Base-by-base conservation (phyloP, 2,329 filamentous ascomycete species). In the Fusarium floridanum region DNA sequence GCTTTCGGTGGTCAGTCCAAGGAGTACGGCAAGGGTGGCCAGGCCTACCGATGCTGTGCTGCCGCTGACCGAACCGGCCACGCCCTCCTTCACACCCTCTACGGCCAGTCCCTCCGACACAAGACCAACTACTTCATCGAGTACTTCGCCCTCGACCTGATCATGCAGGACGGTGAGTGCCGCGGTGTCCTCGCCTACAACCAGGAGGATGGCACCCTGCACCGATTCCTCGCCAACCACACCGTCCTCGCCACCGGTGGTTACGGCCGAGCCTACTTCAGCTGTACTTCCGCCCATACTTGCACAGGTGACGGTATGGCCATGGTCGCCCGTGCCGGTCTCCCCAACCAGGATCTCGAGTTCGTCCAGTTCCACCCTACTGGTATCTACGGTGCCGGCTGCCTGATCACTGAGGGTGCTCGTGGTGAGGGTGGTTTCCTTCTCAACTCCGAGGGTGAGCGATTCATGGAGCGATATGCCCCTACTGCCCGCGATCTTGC, bases 51-150 rank as follows among this genome's bases (percentile, higher is more conserved):
- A 86, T 97, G 95, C 90, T 97, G 95, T 84, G 96, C 95, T 84
- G 97, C 95, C 71, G 97, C 96, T 78, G 97, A 99, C 84, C 91
- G 96, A 89, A 98, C 97, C 74, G 97, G 97, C 75, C 97, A 99
- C 86, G 97, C 97, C 81, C 93, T 99, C 78, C 91, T 99, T 62
- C 97, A 99, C 90, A 99, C 97, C 29, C 94, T 99, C 77, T 99
- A 98, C 86, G 97, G 97, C 80, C 96, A 98, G 88, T 98, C 95
- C 64, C 91, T 98, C 72, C 90, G 94, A 82, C 95, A 98, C 90
- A 98, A 98, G 90, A 98, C 96, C 82, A 98, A 98, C 89, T 99
- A 98, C 90, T 98, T 99, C 87, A 98, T 99, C 84, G 97, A 98
- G 86, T 98, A 95, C 90, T 99, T 98, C 84, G 97, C 95, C 80